These are phyloP conservation scores for Mesembryanthemum crystallinum DNA, from an alignment of 148 eudicot genomes.

Conservation along the genomic window DNA sequence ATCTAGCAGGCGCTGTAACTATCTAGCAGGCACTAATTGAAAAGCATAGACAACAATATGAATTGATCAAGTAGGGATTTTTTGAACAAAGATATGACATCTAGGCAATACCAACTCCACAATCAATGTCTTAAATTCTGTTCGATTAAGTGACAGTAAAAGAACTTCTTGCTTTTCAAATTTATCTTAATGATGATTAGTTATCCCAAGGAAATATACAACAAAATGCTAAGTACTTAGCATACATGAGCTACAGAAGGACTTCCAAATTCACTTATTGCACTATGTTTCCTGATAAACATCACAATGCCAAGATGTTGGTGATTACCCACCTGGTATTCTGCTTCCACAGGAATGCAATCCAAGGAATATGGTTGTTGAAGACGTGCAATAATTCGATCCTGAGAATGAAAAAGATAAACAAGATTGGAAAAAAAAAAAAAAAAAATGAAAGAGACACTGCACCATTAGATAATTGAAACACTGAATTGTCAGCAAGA, in stretches of 20 bases:
- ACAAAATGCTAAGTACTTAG: not conserved
- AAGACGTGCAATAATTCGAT: slow-evolving; percentile 96
- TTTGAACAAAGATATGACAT: too few relatives aligned
- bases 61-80: not conserved
- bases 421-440: not conserved
- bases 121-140: not conserved
- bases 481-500: not conserved
- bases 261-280: not conserved
- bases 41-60: not conserved
- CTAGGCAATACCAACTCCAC: not conserved
- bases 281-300: not conserved
- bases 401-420: slow-evolving; percentile 37
- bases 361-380: slow-evolving; percentile 98
- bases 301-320: not conserved
- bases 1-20: not conserved
- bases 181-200: not conserved
- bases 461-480: slow-evolving; percentile 7
- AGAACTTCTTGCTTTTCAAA: too few relatives aligned
- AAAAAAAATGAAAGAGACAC: not conserved
- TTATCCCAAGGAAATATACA: not conserved
- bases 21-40: not conserved
- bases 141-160: not conserved
- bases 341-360: slow-evolving; percentile 99
- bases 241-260: not conserved
- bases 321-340: slow-evolving; percentile 70